Evolutionary conservation across 2,329 filamentous ascomycete genomes (phyloP), one percentile per base, ranked within the genome.

Genomic region (Iodosphaeria phyllophila): DNA sequence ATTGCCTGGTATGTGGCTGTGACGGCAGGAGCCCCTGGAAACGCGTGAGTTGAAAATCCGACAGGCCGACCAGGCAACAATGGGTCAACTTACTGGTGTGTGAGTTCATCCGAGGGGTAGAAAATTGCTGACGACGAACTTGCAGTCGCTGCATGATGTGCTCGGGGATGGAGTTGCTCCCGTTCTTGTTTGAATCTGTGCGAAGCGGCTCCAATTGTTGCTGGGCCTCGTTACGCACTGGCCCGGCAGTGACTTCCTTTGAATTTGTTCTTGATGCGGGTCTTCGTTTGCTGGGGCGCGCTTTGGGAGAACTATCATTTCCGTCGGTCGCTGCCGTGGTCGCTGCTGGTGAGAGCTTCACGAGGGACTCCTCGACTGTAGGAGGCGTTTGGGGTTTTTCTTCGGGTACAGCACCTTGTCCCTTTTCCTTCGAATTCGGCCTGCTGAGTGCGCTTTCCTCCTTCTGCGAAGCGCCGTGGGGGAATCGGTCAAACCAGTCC

Each of bases 401-500:
- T 31, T 83, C 79, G 35, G 93, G 62, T 2, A 89, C 82, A 1
- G 77, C 83, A 42, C 93, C 83, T n/a, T 79, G 75, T 6, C 77
- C 75, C 20, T 67, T 74, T 40, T 91, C 78, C 36, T 74, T 78
- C 43, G 74, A 72, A 38, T 67, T 60, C 20, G 64, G 58, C 4
- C 60, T 52, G 15, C 66, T 69, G 2, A 78, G 74, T 35, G 89
- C 80, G 39, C 82, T 72, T 48, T 80, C 89, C 40, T 92, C 82
- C 2, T 72, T 64, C 31, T 79, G 71, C 4, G 79, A 80, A 10
- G 95, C 79, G 3, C 89, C 89, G 38, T 92, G 78, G 1, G 89
- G 89, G 44, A 93, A 95, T 35, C 78, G 69, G 42, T 89, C 78
- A 41, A 95, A 95, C 89, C 89, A 95, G 49, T 95, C 89, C 25